Evolutionary conservation across 345 rosid genomes (phyloP).

Genomic region (Carallia pectinifolia): DNA sequence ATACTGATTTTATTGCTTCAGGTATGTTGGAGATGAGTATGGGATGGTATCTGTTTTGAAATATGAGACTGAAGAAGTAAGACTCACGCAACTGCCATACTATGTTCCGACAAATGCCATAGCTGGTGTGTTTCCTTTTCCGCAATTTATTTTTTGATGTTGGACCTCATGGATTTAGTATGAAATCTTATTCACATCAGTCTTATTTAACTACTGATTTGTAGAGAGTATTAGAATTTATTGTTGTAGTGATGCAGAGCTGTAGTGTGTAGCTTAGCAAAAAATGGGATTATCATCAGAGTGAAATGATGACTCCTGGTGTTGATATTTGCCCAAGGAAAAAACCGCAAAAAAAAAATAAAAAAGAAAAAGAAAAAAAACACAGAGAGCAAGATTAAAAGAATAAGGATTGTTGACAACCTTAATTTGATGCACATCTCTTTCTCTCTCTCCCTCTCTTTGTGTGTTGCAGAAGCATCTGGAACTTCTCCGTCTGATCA

Average conservation of each 20-base stretch:
- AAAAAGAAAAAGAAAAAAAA: too few relatives aligned
- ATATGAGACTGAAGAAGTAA: slow-evolving; percentile 17
- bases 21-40: slow-evolving; percentile 33
- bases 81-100: slow-evolving; percentile 21
- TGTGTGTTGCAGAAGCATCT: slow-evolving; percentile 25
- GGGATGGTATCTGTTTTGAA: slow-evolving; percentile 27
- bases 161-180: background rate
- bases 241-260: background rate
- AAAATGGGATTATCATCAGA: too few relatives aligned
- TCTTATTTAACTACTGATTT: background rate
- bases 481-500: slow-evolving; percentile 11
- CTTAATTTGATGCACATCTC: background rate
- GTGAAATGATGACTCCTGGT: background rate
- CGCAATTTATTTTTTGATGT: background rate
- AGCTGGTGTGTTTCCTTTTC: slow-evolving; percentile 18
- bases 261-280: background rate
- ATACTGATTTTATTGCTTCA: background rate
- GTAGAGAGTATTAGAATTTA: background rate
- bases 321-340: background rate
- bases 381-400: too few relatives aligned
- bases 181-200: background rate
- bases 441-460: background rate
- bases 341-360: too few relatives aligned
- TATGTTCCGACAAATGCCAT: slow-evolving; percentile 20
- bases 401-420: too few relatives aligned